Conservation (phyloP, 23 red algal species). For the Pyropia haitanensis region DNA sequence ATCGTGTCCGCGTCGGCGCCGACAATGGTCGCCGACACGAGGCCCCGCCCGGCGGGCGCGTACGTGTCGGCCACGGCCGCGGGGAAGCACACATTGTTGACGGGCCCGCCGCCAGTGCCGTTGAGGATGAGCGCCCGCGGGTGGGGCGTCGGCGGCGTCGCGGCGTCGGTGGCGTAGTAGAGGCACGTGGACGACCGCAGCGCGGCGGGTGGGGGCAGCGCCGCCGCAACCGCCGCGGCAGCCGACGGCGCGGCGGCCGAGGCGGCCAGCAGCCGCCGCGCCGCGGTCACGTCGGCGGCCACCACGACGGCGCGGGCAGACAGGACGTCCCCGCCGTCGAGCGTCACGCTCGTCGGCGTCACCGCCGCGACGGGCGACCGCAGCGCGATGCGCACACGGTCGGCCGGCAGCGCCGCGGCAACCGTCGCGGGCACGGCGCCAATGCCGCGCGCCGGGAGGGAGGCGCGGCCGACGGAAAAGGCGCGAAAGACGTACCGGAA, state of each 20-base stretch:
- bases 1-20: constrained; percentile 5
- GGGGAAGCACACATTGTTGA: constrained; percentile 86
- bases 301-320: constrained; percentile 35
- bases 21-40: constrained; percentile 71
- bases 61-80: constrained; percentile 42
- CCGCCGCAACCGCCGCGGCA: no score
- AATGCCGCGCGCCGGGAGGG: constrained; percentile 73
- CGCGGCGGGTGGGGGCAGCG: background rate
- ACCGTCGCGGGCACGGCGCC: constrained; percentile 43
- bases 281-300: constrained; percentile 57
- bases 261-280: constrained; percentile 29
- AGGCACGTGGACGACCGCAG: constrained; percentile 55
- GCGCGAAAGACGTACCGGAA: constrained; percentile 81
- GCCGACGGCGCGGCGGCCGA: background rate
- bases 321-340: background rate
- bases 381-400: constrained; percentile 32
- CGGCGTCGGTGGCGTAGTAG: constrained; percentile 47
- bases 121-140: constrained; percentile 50
- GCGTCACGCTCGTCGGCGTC: background rate
- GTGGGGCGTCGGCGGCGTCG: constrained; percentile 8
- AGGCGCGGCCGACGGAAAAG: constrained; percentile 58
- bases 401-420: constrained; percentile 9
- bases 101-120: constrained; percentile 28
- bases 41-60: constrained; percentile 51
- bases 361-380: constrained; percentile 14